Base-by-base conservation (phyloP, 2,329 filamentous ascomycete genomes). In the Elsinoe batatas region DNA sequence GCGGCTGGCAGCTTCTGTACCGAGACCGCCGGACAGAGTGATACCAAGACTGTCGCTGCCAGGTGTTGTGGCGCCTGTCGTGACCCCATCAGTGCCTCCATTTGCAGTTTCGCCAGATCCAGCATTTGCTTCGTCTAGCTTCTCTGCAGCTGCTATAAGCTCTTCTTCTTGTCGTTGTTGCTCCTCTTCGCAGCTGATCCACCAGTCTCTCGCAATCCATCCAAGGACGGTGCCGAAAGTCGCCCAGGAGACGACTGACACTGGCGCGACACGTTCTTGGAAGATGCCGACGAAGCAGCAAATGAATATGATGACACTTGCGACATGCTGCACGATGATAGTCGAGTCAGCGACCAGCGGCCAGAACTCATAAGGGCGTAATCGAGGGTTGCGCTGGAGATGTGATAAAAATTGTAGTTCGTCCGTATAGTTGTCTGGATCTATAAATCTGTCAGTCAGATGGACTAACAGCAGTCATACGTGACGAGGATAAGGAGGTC, bases 401-500 rank as follows among this genome's bases (percentile, higher is more conserved):
- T 95, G 90, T 67, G 96, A 91, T 62, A 98, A 84, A 65, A 98
- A 98, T 1, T 93, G 97, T 58, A 88, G 88, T 67, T 93, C 90
- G 68, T 98, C 93, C 38, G 93, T 97, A 69, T 97, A 97, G 70
- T 98, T 98, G 70, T 98, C 93, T n/a, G 93, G 91, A 67, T 94
- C 88, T 91, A 62, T 40, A 58, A 47, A 46, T 20, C n/a, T 35
- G 32, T 33, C 47, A 17, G 57, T 40, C 30, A 43, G 53, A 60
- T 38, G 22, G 5, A n/a, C 35, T 18, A 35, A 7, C 26, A 30
- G 5, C 26, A 30, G 26, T 8, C 26, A 8, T 8, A 8, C 26
- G 8, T 30, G 26, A 30, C 7, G 26, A 26, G 22, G 26, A 30
- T 8, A 30, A 30, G 26, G 26, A 3, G 7, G 26, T 30, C 26